These are phyloP conservation scores for Xylariomycetidae sp. DNA, from an alignment of 2,329 filamentous ascomycete genomes.

Conservation along the genomic window DNA sequence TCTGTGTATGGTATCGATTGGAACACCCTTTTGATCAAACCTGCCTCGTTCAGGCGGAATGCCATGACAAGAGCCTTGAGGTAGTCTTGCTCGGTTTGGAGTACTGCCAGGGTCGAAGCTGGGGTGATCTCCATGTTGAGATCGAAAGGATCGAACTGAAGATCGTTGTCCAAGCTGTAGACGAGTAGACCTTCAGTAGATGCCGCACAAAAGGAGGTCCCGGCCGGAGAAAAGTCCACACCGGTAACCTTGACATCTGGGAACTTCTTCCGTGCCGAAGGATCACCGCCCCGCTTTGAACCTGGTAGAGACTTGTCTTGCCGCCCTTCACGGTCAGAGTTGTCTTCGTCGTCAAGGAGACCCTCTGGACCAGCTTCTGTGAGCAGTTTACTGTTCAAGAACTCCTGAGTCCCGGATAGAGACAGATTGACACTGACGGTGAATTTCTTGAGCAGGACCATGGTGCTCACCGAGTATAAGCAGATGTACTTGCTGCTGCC, in stretches of 20 bases:
- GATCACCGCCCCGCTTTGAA: constrained; percentile 75
- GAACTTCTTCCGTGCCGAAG: constrained; percentile 66
- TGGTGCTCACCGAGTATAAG: constrained; percentile 88
- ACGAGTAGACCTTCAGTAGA: constrained; percentile 91
- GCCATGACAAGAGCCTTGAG: constrained; percentile 94
- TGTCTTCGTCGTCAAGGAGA: constrained; percentile 81
- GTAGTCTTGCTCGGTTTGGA: constrained; percentile 67
- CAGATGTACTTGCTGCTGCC: constrained; percentile 99
- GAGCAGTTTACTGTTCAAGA: constrained; percentile 84
- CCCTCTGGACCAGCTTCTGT: constrained; percentile 83
- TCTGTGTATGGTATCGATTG: constrained; percentile 71
- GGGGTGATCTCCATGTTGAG: constrained; percentile 92
- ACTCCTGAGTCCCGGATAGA: constrained; percentile 91
- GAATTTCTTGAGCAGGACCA: constrained; percentile 88
- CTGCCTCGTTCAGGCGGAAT: constrained; percentile 85
- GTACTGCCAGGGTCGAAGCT: constrained; percentile 66
- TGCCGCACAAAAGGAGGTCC: constrained; percentile 86
- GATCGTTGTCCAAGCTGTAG: constrained; percentile 79
- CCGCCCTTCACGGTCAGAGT: constrained; percentile 84
- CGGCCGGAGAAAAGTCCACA: constrained; percentile 83
- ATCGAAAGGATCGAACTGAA: constrained; percentile 93
- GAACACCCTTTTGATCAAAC: constrained; percentile 79
- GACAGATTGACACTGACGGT: constrained; percentile 96
- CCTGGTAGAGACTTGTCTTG: constrained; percentile 76
- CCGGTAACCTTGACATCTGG: constrained; percentile 81